These are phyloP conservation scores for Euphorbia lathyris DNA, from an alignment of 345 rosid species.

Conservation along the genomic window DNA sequence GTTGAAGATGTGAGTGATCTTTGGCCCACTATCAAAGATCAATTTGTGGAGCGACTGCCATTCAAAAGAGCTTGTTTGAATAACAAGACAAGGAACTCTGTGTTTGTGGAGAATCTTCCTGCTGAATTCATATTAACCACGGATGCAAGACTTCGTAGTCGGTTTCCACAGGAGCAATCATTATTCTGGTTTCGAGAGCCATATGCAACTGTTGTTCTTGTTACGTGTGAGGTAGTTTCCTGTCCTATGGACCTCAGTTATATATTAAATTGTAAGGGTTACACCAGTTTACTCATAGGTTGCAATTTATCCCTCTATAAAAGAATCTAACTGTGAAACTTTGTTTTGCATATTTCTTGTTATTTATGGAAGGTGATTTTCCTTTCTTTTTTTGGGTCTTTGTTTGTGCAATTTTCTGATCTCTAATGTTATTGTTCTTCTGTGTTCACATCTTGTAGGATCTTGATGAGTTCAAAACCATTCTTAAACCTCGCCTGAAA, in stretches of 20 bases:
- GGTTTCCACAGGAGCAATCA: constrained; percentile 84
- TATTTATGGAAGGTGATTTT: not conserved
- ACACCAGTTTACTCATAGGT: not conserved
- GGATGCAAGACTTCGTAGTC: constrained; percentile 86
- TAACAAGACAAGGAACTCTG: constrained; percentile 85
- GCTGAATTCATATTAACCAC: constrained; percentile 86
- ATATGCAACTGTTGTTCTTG: constrained; percentile 84
- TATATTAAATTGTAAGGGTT: not conserved
- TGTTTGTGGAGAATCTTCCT: constrained; percentile 70
- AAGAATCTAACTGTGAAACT: not conserved
- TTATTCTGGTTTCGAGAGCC: constrained; percentile 93
- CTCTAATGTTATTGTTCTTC: constrained; percentile 9
- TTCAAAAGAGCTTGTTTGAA: constrained; percentile 66
- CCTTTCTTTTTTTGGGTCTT: not conserved
- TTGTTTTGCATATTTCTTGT: not conserved
- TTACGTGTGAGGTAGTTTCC: constrained; percentile 80
- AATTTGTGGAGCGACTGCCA: constrained; percentile 69
- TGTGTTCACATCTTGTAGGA: constrained; percentile 41
- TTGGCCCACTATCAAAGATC: constrained; percentile 77
- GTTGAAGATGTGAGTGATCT: constrained; percentile 95
- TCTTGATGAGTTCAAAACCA: constrained; percentile 94
- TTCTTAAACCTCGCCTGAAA: constrained; percentile 89
- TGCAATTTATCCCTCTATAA: not conserved
- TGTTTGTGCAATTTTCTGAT: constrained; percentile 10
- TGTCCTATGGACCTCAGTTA: not conserved